Evolutionary conservation across 164 flowering plant species (phyloP).

Genomic region (Cinnamomum micranthum): DNA sequence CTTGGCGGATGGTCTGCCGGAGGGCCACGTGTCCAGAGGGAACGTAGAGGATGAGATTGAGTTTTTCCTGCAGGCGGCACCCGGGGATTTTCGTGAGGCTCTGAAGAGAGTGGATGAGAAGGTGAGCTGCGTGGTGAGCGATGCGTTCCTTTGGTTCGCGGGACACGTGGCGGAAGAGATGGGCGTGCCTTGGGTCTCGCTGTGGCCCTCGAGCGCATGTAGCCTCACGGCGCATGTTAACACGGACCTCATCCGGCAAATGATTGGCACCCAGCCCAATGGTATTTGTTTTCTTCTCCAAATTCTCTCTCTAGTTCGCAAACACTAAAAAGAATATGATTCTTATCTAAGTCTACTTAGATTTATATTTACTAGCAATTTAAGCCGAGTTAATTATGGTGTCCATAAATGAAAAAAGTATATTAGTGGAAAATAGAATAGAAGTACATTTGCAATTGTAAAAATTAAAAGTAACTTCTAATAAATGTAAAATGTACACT

Average conservation of each 20-base stretch:
- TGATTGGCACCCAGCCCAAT: constrained; percentile 4
- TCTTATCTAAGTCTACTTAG: too few species aligned
- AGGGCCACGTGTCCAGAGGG: constrained; percentile 17
- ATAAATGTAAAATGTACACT: too few species aligned
- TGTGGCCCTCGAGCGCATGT: constrained; percentile 32
- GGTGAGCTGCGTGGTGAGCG: constrained; percentile 28
- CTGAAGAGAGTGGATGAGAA: constrained; percentile 23
- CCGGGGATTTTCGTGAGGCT: constrained; percentile 22
- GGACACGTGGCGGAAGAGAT: constrained; percentile 36
- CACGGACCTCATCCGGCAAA: constrained; percentile 25
- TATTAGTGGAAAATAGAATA: too few species aligned
- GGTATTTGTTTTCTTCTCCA: background rate
- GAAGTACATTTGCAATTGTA: too few species aligned
- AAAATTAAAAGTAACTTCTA: too few species aligned
- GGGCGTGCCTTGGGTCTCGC: constrained; percentile 40
- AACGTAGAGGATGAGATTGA: constrained; percentile 20
- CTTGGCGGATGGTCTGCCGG: constrained; percentile 32
- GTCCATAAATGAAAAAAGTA: too few species aligned
- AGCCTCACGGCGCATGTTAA: constrained; percentile 24
- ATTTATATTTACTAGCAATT: too few species aligned
- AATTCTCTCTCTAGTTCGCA: too few species aligned
- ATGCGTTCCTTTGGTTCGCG: constrained; percentile 34
- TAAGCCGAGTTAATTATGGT: too few species aligned
- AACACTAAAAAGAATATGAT: too few species aligned
- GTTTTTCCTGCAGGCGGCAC: constrained; percentile 31